Conservation (phyloP, 345 rosid genomes). For the Microthlaspi erraticum region DNA sequence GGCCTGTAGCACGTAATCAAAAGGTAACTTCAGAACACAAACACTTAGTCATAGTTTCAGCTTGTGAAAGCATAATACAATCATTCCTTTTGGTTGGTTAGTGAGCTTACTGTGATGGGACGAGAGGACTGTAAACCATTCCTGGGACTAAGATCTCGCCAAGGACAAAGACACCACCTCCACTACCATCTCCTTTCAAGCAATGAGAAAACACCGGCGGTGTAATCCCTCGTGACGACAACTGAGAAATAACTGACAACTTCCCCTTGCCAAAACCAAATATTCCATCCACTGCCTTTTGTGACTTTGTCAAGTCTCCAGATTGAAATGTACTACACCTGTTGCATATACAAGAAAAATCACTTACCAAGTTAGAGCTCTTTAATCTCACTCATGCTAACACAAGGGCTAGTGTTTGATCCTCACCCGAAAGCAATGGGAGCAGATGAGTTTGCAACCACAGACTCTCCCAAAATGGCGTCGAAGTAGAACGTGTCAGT, state of each 20-base stretch:
- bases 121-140: conserved; percentile 90
- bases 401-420: neutral
- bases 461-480: conserved; percentile 68
- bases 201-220: conserved; percentile 96
- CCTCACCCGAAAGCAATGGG: conserved; percentile 81
- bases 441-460: conserved; percentile 82
- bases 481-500: conserved; percentile 73
- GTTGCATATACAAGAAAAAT: conserved; percentile 26
- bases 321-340: conserved; percentile 93
- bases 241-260: conserved; percentile 85
- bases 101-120: conserved; percentile 75
- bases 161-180: conserved; percentile 96
- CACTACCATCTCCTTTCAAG: conserved; percentile 84
- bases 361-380: neutral
- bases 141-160: conserved; percentile 94
- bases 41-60: neutral
- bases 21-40: neutral
- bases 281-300: conserved; percentile 97
- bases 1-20: conserved; percentile 64
- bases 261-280: conserved; percentile 95
- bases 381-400: neutral
- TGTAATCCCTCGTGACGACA: conserved; percentile 78
- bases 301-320: conserved; percentile 84
- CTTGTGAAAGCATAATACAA: conserved; percentile 14
- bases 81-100: too few species aligned